Percentiles rank a stretch among this genome's conserved stretches.
phyloP scores from a whole-genome alignment of 2,329 filamentous ascomycete species.

The Xylaria sp. region DNA sequence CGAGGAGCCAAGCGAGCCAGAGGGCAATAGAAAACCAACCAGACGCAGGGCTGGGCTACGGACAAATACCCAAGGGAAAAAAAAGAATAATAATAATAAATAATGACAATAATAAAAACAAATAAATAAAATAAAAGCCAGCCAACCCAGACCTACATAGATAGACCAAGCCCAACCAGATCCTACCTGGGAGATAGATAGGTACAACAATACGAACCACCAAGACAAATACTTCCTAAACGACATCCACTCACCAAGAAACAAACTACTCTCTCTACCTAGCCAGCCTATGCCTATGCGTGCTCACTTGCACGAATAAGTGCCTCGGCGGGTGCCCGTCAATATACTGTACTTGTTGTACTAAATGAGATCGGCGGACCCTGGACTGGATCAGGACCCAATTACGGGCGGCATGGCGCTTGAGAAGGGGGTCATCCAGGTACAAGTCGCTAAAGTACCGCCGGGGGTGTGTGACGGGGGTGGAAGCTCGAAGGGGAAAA shows the following conservation, averaged over 20 bases:
- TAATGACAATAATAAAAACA: no score
- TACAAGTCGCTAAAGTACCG: slow-evolving; percentile 43
- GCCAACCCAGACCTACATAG: neutral
- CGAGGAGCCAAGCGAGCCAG: slow-evolving; percentile 8
- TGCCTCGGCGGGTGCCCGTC: slow-evolving; percentile 45
- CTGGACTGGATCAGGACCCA: slow-evolving; percentile 44
- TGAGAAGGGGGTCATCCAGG: slow-evolving; percentile 41
- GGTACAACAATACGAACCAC: neutral
- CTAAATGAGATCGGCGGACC: slow-evolving; percentile 47
- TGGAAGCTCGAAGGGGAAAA: slow-evolving; percentile 21
- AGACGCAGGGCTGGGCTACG: neutral
- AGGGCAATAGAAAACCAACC: neutral
- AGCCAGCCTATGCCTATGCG: neutral
- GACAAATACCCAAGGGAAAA: neutral
- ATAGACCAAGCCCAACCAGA: neutral
- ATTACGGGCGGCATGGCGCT: slow-evolving; percentile 50
- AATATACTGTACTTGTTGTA: slow-evolving; percentile 45
- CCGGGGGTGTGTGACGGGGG: slow-evolving; percentile 36
- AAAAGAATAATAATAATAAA: slow-evolving; percentile 1
- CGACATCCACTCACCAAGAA: neutral
- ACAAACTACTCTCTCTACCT: neutral
- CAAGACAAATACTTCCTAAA: no score
- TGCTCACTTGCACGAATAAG: slow-evolving; percentile 25
- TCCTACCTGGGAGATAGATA: neutral
- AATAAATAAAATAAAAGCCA: no score